Evolutionary conservation across 1,139 yeast genomes (phyloP), one percentile per base, ranked within the genome.

Genomic region (Arxiozyma telluris): DNA sequence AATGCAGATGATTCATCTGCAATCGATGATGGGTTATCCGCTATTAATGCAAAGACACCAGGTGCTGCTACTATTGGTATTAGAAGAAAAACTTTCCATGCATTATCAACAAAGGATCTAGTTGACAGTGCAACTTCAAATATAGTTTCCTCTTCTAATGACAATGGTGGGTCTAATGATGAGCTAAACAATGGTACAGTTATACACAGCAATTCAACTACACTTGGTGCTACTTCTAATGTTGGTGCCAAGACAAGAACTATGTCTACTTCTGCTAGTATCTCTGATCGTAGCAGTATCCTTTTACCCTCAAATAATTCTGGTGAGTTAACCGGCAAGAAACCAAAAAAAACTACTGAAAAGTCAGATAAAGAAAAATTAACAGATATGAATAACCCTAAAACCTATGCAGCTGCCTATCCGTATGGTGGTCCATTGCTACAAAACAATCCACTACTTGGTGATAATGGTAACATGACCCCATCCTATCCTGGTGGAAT

Each of bases 71-170:
- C 57, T 25, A 54, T 59, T 22, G 55, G 66, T 4, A 57, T 59
- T 23, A 64, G 75, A 69, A 59, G 79, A 70, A 68, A 72, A 69
- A 65, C 76, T 59, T 62, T 78, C 71, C 59, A 74, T 63, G 61
- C 70, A 57, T 50, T 73, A 59, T 61, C 76, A 64, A 60, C 71
- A 62, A 60, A 73, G 59, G 67, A 69, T 54, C 58, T 71, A 55
- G 61, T 68, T 57, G 54, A 38, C 15, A 63, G 59, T 23, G n/a
- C 50, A 18, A 25, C 44, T 34, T 44, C 44, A 22, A 5, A 21
- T 21, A 25, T 39, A 18, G 47, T 50, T 23, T 20, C 34, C 3
- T 12, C 50, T 20, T n/a, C 49, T 39, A 30, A 39, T 27, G 54
- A 34, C 8, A 46, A 47, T n/a, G 52, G 48, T 18, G 53, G 48